A percentile compares a stretch with the other conserved stretches of the same genome.
These are phyloP conservation scores for Solanum ossicruentum DNA, from an alignment of 257 asterid genomes.

Conservation along the genomic window DNA sequence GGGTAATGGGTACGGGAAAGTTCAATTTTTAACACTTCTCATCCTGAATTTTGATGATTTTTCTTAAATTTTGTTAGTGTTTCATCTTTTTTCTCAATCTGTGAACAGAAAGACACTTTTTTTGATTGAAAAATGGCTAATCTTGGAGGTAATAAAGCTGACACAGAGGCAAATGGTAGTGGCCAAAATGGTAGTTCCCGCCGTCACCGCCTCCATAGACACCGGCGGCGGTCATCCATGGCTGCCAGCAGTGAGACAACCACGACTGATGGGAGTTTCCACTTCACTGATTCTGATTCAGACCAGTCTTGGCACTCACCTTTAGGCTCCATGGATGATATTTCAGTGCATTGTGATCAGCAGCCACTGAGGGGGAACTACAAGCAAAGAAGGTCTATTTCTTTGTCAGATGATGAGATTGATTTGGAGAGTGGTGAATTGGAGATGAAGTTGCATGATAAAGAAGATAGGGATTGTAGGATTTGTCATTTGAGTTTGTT, in stretches of 20 bases:
- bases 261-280: conserved; percentile 30
- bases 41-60: neutral
- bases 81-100: neutral
- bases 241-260: conserved; percentile 27
- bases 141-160: conserved; percentile 1
- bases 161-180: conserved; percentile 5
- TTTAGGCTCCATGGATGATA: conserved; percentile 10
- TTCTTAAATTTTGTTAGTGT: neutral
- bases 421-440: conserved; percentile 36
- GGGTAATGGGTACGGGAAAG: neutral
- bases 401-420: conserved; percentile 12
- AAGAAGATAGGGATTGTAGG: conserved; percentile 24
- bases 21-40: neutral
- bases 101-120: neutral
- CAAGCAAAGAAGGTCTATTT: conserved; percentile 5
- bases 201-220: conserved; percentile 6
- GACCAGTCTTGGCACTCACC: conserved; percentile 15
- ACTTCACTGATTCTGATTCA: conserved; percentile 26
- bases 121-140: conserved; percentile 7
- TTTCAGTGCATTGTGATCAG: neutral
- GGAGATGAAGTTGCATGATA: conserved; percentile 13
- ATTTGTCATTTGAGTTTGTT: conserved; percentile 35
- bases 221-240: conserved; percentile 15
- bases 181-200: neutral
- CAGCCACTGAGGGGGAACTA: neutral